Evolutionary conservation across 1,139 yeast genomes (phyloP).

Genomic region (Hanseniaspora uvarum): DNA sequence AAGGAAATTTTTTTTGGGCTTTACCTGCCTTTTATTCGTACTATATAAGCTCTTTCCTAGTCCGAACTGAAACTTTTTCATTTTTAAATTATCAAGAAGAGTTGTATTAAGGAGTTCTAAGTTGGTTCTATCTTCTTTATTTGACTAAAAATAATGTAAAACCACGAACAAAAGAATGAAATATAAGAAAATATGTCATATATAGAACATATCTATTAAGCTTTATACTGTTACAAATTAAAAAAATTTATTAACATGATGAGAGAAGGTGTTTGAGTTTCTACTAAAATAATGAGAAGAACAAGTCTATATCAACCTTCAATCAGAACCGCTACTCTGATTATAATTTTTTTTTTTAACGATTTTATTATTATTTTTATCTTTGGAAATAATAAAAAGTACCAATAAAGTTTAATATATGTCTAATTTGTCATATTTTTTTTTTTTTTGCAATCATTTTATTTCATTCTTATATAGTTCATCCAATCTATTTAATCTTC

Average conservation of each 20-base stretch:
- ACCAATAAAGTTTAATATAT: neutral
- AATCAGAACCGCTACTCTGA: constrained; percentile 20
- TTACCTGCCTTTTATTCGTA: too few relatives aligned
- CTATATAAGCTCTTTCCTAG: neutral
- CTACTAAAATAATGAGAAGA: constrained; percentile 17
- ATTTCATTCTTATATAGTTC: constrained; percentile 26
- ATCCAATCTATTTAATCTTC: constrained; percentile 45
- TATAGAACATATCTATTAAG: neutral
- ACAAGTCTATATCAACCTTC: constrained; percentile 16
- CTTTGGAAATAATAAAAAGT: neutral
- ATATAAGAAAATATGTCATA: neutral
- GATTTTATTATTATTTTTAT: neutral
- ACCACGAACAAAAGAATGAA: neutral
- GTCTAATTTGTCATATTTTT: constrained; percentile 13
- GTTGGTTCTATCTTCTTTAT: too few relatives aligned
- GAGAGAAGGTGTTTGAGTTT: constrained; percentile 18
- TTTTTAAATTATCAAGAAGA: neutral
- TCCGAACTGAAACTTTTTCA: neutral
- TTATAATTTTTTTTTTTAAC: neutral
- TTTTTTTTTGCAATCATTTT: neutral
- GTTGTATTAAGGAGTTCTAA: neutral
- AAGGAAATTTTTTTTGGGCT: neutral
- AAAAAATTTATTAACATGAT: constrained; percentile 2
- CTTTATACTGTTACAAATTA: neutral
- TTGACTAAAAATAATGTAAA: too few relatives aligned